Percentiles rank a stretch among this genome's conserved stretches.
Conservation (phyloP, 176 grass and related monocot genomes). For the Aegilops tauschii region DNA sequence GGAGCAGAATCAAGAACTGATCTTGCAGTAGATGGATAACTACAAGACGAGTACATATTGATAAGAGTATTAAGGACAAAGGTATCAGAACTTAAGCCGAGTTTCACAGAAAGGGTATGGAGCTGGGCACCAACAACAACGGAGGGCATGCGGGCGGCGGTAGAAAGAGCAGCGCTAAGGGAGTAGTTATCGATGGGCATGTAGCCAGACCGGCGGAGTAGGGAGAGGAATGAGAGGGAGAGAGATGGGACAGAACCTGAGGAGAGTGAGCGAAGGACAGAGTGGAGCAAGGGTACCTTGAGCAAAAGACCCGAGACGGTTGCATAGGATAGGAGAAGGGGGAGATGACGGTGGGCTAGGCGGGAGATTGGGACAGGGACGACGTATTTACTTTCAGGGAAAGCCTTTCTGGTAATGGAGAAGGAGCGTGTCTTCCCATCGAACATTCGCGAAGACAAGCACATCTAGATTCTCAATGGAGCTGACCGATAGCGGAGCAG, state of each 20-base stretch:
- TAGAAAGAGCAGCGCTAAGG: constrained; percentile 63
- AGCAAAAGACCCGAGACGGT: constrained; percentile 54
- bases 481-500: neutral
- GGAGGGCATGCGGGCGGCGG: constrained; percentile 41
- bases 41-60: constrained; percentile 68
- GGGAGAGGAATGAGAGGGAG: constrained; percentile 56
- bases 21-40: constrained; percentile 49
- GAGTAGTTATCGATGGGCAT: constrained; percentile 62
- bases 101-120: constrained; percentile 69
- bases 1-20: constrained; percentile 60
- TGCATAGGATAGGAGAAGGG: constrained; percentile 52
- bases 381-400: neutral
- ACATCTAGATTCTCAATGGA: constrained; percentile 20
- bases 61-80: constrained; percentile 87
- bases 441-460: neutral
- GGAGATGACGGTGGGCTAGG: constrained; percentile 46
- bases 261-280: constrained; percentile 49
- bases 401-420: neutral
- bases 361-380: constrained; percentile 32
- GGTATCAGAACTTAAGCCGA: constrained; percentile 54
- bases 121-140: constrained; percentile 49
- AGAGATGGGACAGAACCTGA: constrained; percentile 43
- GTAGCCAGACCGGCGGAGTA: constrained; percentile 36
- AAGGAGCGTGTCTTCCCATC: neutral
- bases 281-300: constrained; percentile 55